Base-by-base conservation (phyloP, 2,329 filamentous ascomycete species). In the Mycosphaerella sp. region DNA sequence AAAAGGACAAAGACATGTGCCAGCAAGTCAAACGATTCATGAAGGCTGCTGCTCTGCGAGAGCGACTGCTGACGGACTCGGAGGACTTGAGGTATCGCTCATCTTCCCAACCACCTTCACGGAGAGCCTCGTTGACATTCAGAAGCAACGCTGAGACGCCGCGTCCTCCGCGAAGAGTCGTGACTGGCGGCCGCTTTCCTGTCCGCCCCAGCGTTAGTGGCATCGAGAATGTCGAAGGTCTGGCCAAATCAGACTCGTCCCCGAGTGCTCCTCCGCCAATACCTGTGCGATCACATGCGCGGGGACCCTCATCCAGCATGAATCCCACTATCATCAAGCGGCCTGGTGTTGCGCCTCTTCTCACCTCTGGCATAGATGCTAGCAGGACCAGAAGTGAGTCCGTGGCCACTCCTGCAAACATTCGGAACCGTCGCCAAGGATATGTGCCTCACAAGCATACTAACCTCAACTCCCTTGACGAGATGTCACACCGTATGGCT, bases 281-380 rank as follows among this genome's bases (percentile, higher is more conserved):
- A 53, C 89, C 89, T 0, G 80, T 80, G 4, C 80, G 86, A 54
- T 93, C 89, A 2, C 89, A 95, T 66, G 88, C 87, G 59, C 82
- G 90, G 27, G 83, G 60, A 13, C 45, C 59, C 9, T 59, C 64
- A 3, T 57, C 60, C 1, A 63, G 57, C 25, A 30, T 17, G 10
- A 48, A 39, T 28, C 44, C 44, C 28, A 44, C 52, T 32, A 32
- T 79, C 5, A 73, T 82, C 41, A 62, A 57, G 42, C 81, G 87
- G 50, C 87, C 89, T 1, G 81, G 83, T 1, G 78, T 89, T n/a
- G 82, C 87, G 69, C 87, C 80, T n/a, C 67, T 80, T 28, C 37
- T 60, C 13, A 68, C 84, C 2, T 83, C 87, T 49, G 82, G 79
- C 25, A 86, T 82, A 57, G 86, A 89, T 65, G 78, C 84, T 8